Evolutionary conservation across 2,329 filamentous ascomycete species (phyloP).

Genomic region (Mycosphaerella arachidis): DNA sequence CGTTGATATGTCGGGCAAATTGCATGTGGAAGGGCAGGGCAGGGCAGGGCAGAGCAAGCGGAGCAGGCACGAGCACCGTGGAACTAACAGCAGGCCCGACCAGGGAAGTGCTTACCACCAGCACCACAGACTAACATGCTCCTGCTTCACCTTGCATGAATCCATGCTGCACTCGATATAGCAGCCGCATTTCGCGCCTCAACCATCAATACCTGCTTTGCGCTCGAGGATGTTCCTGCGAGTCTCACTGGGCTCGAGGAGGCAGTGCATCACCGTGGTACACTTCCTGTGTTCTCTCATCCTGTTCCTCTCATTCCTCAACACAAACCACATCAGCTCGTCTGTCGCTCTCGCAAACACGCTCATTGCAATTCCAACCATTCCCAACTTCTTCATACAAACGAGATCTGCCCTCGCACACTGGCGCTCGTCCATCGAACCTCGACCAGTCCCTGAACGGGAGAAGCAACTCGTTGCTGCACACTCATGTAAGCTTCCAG

Average conservation of each 20-base stretch:
- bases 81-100: not conserved
- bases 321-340: slow-evolving; percentile 16
- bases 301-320: slow-evolving; percentile 11
- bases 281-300: slow-evolving; percentile 6
- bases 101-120: not conserved
- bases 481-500: not conserved
- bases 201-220: slow-evolving; percentile 1
- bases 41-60: not conserved
- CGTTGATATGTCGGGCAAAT: too few relatives aligned
- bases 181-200: not conserved
- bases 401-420: not conserved
- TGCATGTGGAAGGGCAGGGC: too few relatives aligned
- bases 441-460: not conserved
- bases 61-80: not conserved
- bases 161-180: not conserved
- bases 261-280: slow-evolving; percentile 15
- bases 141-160: not conserved
- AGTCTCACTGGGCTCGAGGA: slow-evolving; percentile 2
- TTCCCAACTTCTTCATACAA: slow-evolving; percentile 35
- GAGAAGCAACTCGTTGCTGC: not conserved
- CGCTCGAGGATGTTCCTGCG: slow-evolving; percentile 6
- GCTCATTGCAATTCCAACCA: slow-evolving; percentile 30
- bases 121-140: not conserved
- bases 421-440: not conserved
- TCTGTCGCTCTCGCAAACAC: slow-evolving; percentile 17